A percentile compares a stretch with the other conserved stretches of the same genome.
Conservation (phyloP, 495 filamentous ascomycete species). For the Xylaria sp. region DNA sequence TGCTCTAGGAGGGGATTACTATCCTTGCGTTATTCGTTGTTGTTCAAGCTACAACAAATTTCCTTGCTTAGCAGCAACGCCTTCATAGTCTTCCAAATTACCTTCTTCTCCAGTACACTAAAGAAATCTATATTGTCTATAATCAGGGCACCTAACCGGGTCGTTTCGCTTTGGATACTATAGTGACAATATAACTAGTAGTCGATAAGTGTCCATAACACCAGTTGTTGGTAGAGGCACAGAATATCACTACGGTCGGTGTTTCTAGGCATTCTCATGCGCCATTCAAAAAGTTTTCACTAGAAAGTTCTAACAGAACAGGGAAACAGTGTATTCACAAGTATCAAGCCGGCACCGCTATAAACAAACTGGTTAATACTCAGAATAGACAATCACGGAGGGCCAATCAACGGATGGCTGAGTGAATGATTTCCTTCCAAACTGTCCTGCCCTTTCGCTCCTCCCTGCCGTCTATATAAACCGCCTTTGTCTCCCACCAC, state of each 20-base stretch:
- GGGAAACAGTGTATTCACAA: background rate
- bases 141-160: too few relatives aligned
- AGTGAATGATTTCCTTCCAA: background rate
- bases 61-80: too few relatives aligned
- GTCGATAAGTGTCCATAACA: background rate
- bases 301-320: background rate
- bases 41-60: too few relatives aligned
- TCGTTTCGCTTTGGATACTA: background rate
- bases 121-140: too few relatives aligned
- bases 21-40: too few relatives aligned
- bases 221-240: background rate
- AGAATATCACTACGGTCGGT: background rate
- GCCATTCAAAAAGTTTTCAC: background rate
- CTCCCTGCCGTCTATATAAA: background rate
- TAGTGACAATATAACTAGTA: background rate
- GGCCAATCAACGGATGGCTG: background rate
- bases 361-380: background rate
- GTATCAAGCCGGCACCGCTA: background rate
- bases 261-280: background rate
- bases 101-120: too few relatives aligned
- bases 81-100: too few relatives aligned
- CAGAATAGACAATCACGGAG: background rate
- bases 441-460: background rate
- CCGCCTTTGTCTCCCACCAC: background rate
- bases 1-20: too few relatives aligned